Base-by-base conservation (phyloP, 169 alveolate genomes). In the Cryptosporidium tyzzeri region DNA sequence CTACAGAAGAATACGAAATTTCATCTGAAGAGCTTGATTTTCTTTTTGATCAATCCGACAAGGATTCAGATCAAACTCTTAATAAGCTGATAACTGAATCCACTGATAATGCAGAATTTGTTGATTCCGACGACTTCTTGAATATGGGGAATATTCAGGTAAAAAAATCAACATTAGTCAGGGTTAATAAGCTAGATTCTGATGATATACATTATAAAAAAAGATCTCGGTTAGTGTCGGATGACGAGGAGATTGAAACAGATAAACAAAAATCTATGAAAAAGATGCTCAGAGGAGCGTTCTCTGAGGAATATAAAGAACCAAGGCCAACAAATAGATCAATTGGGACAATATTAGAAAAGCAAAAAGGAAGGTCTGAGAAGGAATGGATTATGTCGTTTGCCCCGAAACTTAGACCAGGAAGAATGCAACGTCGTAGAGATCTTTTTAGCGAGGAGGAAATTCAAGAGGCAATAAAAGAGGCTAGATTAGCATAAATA, bases 361-460 rank as follows among this genome's bases (percentile, higher is more conserved):
- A 31, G n/a, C 18, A 51, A 14, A 50, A 51, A 33, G 26, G 16
- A 29, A 55, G 3, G 26, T 50, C 69, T 45, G 73, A 67, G 68
- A 70, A 23, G 65, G 87, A 80, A 61, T 80, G 87, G 87, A 80
- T 80, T 39, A 14, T 80, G 67, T 62, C 73, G 3, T 80, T 80
- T 48, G 80, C 87, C 58, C 87, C 87, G 37, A 80, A 80, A 37
- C 87, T 80, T 29, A 80, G 68, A 41, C 75, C 87, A 12, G 75
- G 87, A 26, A 61, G 73, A 80, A 80, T 80, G 87, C 45, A 65
- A 62, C 55, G 75, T 12, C 55, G 87, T 7, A 59, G 80, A 62
- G 87, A 80, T 58, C 41, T 80, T 14, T 80, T 80, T 37, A 80
- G 67, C 12, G 53, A 65, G 0, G 87, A 80, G 0, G 87, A 80